phyloP scores from a whole-genome alignment of 352 stramenopile species.

The Phytophthora podocarpi region DNA sequence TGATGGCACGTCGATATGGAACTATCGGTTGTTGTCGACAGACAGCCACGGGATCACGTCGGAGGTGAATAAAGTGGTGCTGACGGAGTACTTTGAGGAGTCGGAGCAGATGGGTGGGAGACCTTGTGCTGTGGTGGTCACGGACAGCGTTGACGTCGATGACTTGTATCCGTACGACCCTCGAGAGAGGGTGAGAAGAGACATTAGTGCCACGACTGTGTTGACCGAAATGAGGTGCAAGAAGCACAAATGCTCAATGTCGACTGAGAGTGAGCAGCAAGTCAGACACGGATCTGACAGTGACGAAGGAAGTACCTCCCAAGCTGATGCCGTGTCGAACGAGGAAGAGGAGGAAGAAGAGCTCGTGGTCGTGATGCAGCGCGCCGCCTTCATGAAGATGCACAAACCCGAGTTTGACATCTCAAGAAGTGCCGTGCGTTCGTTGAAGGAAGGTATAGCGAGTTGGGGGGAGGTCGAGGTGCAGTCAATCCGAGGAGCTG shows the following conservation, averaged over 20 bases:
- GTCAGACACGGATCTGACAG: background rate
- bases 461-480: constrained; percentile 40
- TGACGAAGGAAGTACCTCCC: background rate
- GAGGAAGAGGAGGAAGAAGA: constrained; percentile 19
- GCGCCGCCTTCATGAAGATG: constrained; percentile 38
- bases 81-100: constrained; percentile 39
- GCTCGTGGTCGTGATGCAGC: constrained; percentile 40
- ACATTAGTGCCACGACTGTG: constrained; percentile 41
- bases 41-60: constrained; percentile 28
- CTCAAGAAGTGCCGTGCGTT: constrained; percentile 21
- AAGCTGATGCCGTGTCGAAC: background rate
- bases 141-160: constrained; percentile 52
- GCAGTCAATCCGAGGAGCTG: constrained; percentile 35
- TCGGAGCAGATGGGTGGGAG: constrained; percentile 14
- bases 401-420: constrained; percentile 36
- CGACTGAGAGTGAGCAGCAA: constrained; percentile 4
- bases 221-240: constrained; percentile 26
- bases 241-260: constrained; percentile 9
- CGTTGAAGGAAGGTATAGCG: constrained; percentile 36
- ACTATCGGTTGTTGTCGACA: constrained; percentile 51
- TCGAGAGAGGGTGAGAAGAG: constrained; percentile 36
- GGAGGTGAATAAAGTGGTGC: constrained; percentile 28
- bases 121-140: constrained; percentile 38
- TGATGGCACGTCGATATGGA: constrained; percentile 36
- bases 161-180: constrained; percentile 50